Evolutionary conservation across 140 eudicot genomes (phyloP), one percentile per base, ranked within the genome.

Genomic region (Artemisia princeps): DNA sequence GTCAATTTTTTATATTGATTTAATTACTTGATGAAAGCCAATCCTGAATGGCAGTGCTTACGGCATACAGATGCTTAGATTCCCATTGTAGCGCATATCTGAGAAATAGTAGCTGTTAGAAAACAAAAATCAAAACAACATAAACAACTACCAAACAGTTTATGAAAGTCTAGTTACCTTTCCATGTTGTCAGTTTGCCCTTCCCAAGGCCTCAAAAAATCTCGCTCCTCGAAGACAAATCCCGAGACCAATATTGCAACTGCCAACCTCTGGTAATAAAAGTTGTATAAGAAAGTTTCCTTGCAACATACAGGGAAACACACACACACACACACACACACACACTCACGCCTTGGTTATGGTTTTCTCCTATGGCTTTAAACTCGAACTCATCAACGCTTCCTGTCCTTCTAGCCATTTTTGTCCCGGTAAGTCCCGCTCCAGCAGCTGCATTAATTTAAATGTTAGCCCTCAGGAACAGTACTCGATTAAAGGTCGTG

Each of bases 71-170:
- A 20, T 20, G 64, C 94, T 86, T 82, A 26, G 98, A 92, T 83
- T 92, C 98, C 98, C 98, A 92, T 82, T 88, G 84, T 77, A 92
- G 80, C 74, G 79, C 86, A 76, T 92, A 92, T 79, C 98, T 92
- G 80, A 67, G 33, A 23, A 65, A 24, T 22, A 37, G 54, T 16
- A 26, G 54, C 19, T 3, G 42, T 44, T 1, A 16, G 65, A 19
- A 28, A 3, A 26, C 45, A 13, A 0, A 33, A 30, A 53, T 4
- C 72, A 14, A 45, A 52, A 13, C 20, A 45, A 16, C n/a, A 42
- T 50, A 14, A 15, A 10, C 7, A 72, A 23, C 1, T 13, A 8
- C 14, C 9, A 53, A 64, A 56, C 3, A 23, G 42, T 33, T 33
- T 12, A 13, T 15, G 20, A 53, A 52, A 12, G n/a, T 57, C 4